A percentile compares a stretch with the other conserved stretches of the same genome.
These are phyloP conservation scores for Fomitopsis pulvina DNA, from an alignment of 768 basidiomycete species.

Conservation along the genomic window DNA sequence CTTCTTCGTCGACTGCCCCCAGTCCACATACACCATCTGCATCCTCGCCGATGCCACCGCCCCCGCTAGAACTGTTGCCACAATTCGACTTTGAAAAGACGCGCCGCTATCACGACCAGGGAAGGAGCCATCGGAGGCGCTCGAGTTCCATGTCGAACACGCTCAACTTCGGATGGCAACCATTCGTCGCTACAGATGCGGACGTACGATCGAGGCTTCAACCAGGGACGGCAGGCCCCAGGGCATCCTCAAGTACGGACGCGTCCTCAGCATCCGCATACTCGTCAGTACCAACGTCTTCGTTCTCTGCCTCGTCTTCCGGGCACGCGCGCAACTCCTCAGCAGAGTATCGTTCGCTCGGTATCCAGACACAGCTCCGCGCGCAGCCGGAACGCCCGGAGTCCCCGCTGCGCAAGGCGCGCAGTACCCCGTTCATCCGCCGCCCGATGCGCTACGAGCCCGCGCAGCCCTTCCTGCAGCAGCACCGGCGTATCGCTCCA, in stretches of 20 bases:
- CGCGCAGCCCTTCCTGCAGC: not conserved
- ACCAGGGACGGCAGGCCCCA: not conserved
- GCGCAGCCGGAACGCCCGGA: not conserved
- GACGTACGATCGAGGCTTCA: not conserved
- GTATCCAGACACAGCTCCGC: not conserved
- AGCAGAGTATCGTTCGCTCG: not conserved
- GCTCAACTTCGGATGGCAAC: not conserved
- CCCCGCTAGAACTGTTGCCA: not conserved
- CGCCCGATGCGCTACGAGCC: not conserved
- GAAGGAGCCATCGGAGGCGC: not conserved
- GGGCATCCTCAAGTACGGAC: not conserved
- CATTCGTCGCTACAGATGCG: not conserved
- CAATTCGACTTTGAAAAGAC: conserved; percentile 4
- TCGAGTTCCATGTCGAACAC: not conserved
- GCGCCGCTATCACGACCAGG: not conserved
- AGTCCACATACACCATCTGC: not conserved
- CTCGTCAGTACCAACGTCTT: not conserved
- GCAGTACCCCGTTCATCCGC: not conserved
- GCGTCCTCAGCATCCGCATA: not conserved
- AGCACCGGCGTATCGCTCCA: not conserved
- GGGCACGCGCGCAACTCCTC: not conserved
- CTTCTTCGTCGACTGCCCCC: not conserved
- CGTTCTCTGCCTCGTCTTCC: not conserved
- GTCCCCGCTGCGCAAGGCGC: not conserved
- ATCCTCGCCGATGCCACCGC: not conserved